A percentile compares a stretch with the other conserved stretches of the same genome.
Conservation (phyloP, 1,284 basidiomycete species). For the Xerocomus amazonicus region DNA sequence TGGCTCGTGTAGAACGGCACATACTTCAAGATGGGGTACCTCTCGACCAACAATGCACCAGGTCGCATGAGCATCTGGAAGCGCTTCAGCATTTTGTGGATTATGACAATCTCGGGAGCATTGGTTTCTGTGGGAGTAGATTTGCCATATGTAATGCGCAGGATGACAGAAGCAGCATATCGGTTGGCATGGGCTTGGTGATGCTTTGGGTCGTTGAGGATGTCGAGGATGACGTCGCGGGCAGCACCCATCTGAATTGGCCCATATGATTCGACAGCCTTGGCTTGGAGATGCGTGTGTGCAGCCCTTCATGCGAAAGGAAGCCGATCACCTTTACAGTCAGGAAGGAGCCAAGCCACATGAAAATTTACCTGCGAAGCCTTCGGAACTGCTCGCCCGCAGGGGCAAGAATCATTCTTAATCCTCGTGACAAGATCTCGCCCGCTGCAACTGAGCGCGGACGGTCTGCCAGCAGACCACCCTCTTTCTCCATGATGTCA, state of each 20-base stretch:
- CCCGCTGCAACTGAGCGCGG: constrained; percentile 32
- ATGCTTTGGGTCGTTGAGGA: constrained; percentile 36
- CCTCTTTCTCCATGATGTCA: constrained; percentile 37
- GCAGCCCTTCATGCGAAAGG: constrained; percentile 27
- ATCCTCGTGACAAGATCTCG: constrained; percentile 30
- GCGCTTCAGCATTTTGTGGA: constrained; percentile 37
- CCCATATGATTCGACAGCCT: constrained; percentile 35
- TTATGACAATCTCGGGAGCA: constrained; percentile 40
- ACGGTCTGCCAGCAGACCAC: constrained; percentile 32
- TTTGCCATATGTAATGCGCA: constrained; percentile 49
- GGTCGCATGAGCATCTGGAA: constrained; percentile 39
- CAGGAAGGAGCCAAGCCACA: background rate
- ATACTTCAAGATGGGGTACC: constrained; percentile 37
- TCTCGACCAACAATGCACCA: constrained; percentile 39
- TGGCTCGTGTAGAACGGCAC: constrained; percentile 38
- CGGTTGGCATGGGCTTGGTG: constrained; percentile 38
- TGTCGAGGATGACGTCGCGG: constrained; percentile 37
- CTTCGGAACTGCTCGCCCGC: constrained; percentile 34
- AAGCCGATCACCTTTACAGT: background rate
- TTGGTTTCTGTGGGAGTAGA: constrained; percentile 39
- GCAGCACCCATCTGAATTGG: constrained; percentile 38
- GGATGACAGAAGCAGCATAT: constrained; percentile 46
- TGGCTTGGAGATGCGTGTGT: constrained; percentile 40
- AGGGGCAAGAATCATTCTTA: constrained; percentile 32
- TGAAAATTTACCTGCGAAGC: constrained; percentile 27